Evolutionary conservation across 805 yeast species (phyloP), one percentile per base, ranked within the genome.

Genomic region (Kregervanrija pseudodelftensis): DNA sequence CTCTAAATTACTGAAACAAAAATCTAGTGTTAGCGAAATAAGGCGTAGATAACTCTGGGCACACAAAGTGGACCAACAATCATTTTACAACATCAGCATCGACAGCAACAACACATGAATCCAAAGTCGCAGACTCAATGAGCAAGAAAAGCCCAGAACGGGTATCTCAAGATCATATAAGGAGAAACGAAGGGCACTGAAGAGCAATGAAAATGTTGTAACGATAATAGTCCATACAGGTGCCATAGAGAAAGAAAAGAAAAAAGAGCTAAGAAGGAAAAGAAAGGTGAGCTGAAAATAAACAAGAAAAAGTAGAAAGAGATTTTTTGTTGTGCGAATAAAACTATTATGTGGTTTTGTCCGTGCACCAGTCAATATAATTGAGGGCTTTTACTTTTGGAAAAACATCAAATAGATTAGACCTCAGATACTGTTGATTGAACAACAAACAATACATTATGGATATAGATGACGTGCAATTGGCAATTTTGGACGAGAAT

Each of bases 401-500:
- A 17, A 12, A 36, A 13, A 8, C n/a, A 22, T 16, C 10, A 8
- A 1, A 8, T n/a, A 28, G 13, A 12, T 12, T 30, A 17, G 39
- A 31, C 12, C 5, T 4, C 28, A 14, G 16, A n/a, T 9, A 37
- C 28, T 22, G 8, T 7, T 22, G 28, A 22, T 22, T 22, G 7
- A 22, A 22, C 28, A 22, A 7, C 28, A 22, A 22, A 22, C 28
- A 33, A 8, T 11, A 49, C 30, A 39, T 43, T 12, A 49, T 79
- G 28, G 90, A 83, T 55, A 68, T 80, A 2, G 90, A 85, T 55
- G 91, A 83, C 59, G 89, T 90, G 2, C 96, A 88, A 53, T 80
- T 87, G 32, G 81, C 87, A 2, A 89, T 89, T 4, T 72, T 89
- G 31, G 84, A 86, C 42, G 93, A 85, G 56, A 81, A 84, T 43